Evolutionary conservation across 208 protist genomes (phyloP).

Genomic region (Balamuthia mandrillaris): DNA sequence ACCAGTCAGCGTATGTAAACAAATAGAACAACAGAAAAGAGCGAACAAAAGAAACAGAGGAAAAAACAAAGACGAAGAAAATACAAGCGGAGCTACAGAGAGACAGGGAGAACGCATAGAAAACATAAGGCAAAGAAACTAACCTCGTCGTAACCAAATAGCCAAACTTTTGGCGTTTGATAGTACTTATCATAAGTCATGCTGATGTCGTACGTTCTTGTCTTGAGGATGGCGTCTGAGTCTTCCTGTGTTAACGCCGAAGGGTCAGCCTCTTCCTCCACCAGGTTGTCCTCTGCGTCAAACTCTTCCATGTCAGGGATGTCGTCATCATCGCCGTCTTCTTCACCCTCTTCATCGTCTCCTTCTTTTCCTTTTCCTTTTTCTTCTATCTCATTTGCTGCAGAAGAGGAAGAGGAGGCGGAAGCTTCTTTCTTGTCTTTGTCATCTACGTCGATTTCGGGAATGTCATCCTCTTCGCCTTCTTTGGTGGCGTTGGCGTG

Average conservation of each 20-base stretch:
- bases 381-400: not conserved
- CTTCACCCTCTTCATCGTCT: not conserved
- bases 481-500: not conserved
- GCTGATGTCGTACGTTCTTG: slow-evolving; percentile 90
- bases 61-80: not conserved
- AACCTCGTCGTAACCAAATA: slow-evolving; percentile 88
- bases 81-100: not conserved
- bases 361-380: not conserved
- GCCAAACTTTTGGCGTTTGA: slow-evolving; percentile 89
- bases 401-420: not conserved
- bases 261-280: slow-evolving; percentile 62
- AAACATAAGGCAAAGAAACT: no score
- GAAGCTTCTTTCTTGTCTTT: not conserved
- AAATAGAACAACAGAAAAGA: not conserved
- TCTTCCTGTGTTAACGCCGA: not conserved
- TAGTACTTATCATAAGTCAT: slow-evolving; percentile 97
- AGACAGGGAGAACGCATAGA: no score
- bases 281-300: slow-evolving; percentile 47
- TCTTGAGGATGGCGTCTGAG: slow-evolving; percentile 60
- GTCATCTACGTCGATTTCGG: not conserved
- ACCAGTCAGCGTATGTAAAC: not conserved
- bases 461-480: slow-evolving; percentile 24
- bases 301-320: slow-evolving; percentile 73
- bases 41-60: not conserved
- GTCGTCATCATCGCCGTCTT: slow-evolving; percentile 58